phyloP scores from a whole-genome alignment of 306 rosid genomes.

The Inga leiocalycina region DNA sequence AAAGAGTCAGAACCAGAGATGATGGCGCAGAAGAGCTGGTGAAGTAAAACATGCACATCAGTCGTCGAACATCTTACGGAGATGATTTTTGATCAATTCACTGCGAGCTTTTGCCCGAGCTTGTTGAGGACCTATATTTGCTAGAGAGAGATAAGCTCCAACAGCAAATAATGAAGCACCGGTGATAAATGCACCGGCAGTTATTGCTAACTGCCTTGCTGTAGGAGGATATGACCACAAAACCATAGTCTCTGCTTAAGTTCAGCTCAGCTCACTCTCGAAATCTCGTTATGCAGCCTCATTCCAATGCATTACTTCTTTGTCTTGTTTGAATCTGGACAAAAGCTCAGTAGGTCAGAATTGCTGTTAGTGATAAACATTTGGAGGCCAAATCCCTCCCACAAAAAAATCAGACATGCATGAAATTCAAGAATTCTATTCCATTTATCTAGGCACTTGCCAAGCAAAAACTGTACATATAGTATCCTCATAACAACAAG shows the following conservation, averaged over 20 bases:
- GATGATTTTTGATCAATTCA: constrained; percentile 10
- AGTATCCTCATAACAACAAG: background rate
- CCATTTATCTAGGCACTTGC: background rate
- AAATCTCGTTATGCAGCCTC: background rate
- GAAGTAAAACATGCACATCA: background rate
- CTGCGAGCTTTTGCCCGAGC: constrained; percentile 25
- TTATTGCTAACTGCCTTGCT: background rate
- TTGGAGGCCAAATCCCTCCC: background rate
- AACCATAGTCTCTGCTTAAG: background rate
- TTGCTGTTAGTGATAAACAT: background rate
- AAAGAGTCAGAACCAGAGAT: background rate
- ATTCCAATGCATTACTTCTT: background rate
- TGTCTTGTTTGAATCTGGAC: background rate
- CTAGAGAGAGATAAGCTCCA: constrained; percentile 10
- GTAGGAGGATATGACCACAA: constrained; percentile 25
- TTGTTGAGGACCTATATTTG: constrained; percentile 24
- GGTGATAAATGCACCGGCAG: background rate
- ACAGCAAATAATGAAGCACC: constrained; percentile 14
- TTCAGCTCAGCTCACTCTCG: background rate
- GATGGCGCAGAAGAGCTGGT: background rate
- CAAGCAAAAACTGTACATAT: background rate
- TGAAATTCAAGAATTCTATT: background rate
- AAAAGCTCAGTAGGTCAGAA: background rate
- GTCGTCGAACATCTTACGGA: constrained; percentile 15
- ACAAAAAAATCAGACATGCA: background rate